Base-by-base conservation (phyloP, 2,329 filamentous ascomycete species). In the Aspergillus costaricaensis region DNA sequence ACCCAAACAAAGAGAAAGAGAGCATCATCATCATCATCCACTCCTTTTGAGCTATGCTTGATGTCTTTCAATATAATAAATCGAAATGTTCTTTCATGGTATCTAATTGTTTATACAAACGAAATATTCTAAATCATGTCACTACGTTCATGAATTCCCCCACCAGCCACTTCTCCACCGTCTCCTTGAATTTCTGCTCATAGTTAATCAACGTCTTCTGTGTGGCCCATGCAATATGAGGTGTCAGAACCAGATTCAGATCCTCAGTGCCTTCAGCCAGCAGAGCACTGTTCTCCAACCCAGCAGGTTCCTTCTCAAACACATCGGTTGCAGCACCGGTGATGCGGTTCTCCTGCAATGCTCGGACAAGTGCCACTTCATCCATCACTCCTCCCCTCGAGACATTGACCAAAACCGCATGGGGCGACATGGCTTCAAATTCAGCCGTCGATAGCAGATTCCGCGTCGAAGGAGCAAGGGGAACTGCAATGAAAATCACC, bases 221-320 rank as follows among this genome's bases (percentile, higher is more conserved):
- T 1, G 81, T 78, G 63, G 79, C 80, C 83, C 83, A 86, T 1
- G 84, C 83, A 41, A 84, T 62, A 72, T 86, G 83, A 17, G 83
- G 82, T 51, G 76, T 82, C 43, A 83, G 65, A 0, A 83, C 78
- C 61, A 86, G 69, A 61, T 84, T 84, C 12, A 83, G 76, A 19
- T 77, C 74, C 54, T 76, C 72, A 2, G 73, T 73, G 17, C 81
- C 79, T n/a, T 79, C 72, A 6, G 72, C 67, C 23, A 83, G 65
- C 49, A 84, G 69, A 0, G 78, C 76, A 5, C 76, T 79, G 21
- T 77, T 79, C 14, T 77, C 73, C 41, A 74, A 77, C 0, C 74
- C 78, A 3, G 74, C 77, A 17, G 83, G 83, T 64, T 85, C 82
- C 23, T 73, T 72, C 44, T 73, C 69, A 56, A 82, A 81, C 7